Evolutionary conservation across 495 filamentous ascomycete species (phyloP).

Genomic region (Oidiodendron maius): DNA sequence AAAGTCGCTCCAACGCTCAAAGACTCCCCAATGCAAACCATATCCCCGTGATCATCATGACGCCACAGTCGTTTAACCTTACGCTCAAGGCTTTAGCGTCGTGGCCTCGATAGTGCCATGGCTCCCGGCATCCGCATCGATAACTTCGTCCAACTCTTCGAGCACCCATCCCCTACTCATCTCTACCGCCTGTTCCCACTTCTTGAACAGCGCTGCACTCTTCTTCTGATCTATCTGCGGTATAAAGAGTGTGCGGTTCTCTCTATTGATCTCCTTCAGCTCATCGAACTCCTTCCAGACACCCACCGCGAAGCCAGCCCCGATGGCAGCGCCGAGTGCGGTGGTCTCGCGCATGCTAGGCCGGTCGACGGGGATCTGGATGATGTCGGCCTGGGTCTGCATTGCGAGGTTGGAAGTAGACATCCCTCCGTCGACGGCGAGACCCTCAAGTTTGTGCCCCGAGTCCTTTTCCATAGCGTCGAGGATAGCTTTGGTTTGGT

Average conservation of each 20-base stretch:
- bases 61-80: no score
- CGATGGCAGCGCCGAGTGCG: conserved; percentile 88
- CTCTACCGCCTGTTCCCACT: conserved; percentile 82
- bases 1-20: no score
- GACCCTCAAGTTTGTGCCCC: conserved; percentile 63
- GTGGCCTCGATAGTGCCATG: no score
- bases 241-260: conserved; percentile 67
- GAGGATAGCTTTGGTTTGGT: conserved; percentile 90
- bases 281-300: conserved; percentile 80
- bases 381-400: conserved; percentile 94
- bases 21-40: no score
- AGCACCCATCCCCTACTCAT: conserved; percentile 83
- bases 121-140: no score
- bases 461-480: conserved; percentile 94
- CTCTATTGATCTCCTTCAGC: conserved; percentile 70
- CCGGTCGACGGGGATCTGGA: conserved; percentile 79
- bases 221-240: conserved; percentile 56
- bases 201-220: conserved; percentile 63
- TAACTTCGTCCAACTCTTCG: conserved; percentile 45
- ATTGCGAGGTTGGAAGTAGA: conserved; percentile 91
- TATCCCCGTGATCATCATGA: no score
- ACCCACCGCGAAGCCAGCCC: conserved; percentile 79
- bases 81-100: no score
- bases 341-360: conserved; percentile 93
- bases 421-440: conserved; percentile 93